These are phyloP conservation scores for Pseudonectria foliicola DNA, from an alignment of 2,329 filamentous ascomycete species.

Conservation along the genomic window DNA sequence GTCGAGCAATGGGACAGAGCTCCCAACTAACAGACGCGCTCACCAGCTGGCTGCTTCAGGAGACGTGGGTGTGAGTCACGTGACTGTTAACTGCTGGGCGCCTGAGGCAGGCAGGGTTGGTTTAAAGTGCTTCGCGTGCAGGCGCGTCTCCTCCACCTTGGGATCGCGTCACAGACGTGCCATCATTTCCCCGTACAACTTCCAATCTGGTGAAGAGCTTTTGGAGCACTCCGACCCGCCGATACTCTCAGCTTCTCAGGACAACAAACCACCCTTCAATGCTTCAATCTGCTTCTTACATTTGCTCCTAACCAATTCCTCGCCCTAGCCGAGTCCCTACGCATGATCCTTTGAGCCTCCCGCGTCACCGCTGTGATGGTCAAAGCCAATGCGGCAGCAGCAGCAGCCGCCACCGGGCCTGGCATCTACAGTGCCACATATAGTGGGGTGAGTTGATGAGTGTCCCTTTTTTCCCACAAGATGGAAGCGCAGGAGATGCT, in stretches of 20 bases:
- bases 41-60: conserved; percentile 22
- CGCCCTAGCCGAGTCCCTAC: conserved; percentile 1
- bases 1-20: conserved; percentile 12
- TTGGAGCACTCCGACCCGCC: conserved; percentile 7
- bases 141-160: conserved; percentile 27
- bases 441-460: conserved; percentile 50
- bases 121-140: conserved; percentile 33
- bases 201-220: conserved; percentile 17
- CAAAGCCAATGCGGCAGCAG: conserved; percentile 30
- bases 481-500: not conserved
- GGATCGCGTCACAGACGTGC: conserved; percentile 32
- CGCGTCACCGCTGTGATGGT: conserved; percentile 35
- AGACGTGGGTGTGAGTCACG: conserved; percentile 24
- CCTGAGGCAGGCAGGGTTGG: conserved; percentile 27
- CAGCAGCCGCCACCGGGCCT: conserved; percentile 25
- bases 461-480: not conserved
- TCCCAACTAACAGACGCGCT: conserved; percentile 17
- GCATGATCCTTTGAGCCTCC: conserved; percentile 16
- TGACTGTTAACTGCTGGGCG: conserved; percentile 13
- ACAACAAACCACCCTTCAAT: not conserved
- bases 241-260: conserved; percentile 3
- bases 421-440: conserved; percentile 64
- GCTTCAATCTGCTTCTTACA: not conserved
- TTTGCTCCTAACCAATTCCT: not conserved
- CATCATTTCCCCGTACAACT: conserved; percentile 22